Evolutionary conservation across 495 filamentous ascomycete genomes (phyloP), one percentile per base, ranked within the genome.

Genomic region (Neurospora sp.): DNA sequence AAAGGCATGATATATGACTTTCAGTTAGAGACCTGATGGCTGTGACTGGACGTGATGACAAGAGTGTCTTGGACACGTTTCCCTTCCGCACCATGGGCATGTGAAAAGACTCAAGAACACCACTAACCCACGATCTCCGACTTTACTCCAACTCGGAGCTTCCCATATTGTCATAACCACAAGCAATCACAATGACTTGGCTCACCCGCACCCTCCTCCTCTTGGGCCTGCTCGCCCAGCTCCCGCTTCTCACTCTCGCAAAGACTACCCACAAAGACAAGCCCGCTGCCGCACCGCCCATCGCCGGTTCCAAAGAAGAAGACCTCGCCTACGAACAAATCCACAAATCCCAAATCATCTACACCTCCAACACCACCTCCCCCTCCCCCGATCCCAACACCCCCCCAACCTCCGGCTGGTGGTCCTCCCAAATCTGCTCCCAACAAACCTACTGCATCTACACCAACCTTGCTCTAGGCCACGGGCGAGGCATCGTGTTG

Each of bases 381-480:
- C 9, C 39, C 0, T 6, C 14, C 14, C 18, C 62, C 1, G 62
- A 69, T 1, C 31, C 31, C 31, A 44, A 74, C 18, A 14, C 44
- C 0, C 74, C 78, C 1, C 78, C 79, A 14, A 74, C 75, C 18
- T 38, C 76, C 5, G 78, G 76, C 0, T 82, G 80, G 80, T 78
- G 75, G 72, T 46, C 77, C 11, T 74, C 79, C 74, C 76, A 78
- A 27, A 77, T 77, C 74, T 83, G 82, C 74, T 44, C 75, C 31
- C 76, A 73, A 31, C 0, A 16, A 3, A 40, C 71, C n/a, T 83
- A 76, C 77, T 83, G 82, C 74, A 74, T 83, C 73, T 82, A 77
- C 69, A 78, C 80, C 37, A 83, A 82, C 75, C 79, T 42, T 0
- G 46, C 70, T 5, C 23, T 81, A 20, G 74, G 75, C n/a, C 71